phyloP scores from a whole-genome alignment of 2,329 filamentous ascomycete species.

The Aquanectria penicillioides region DNA sequence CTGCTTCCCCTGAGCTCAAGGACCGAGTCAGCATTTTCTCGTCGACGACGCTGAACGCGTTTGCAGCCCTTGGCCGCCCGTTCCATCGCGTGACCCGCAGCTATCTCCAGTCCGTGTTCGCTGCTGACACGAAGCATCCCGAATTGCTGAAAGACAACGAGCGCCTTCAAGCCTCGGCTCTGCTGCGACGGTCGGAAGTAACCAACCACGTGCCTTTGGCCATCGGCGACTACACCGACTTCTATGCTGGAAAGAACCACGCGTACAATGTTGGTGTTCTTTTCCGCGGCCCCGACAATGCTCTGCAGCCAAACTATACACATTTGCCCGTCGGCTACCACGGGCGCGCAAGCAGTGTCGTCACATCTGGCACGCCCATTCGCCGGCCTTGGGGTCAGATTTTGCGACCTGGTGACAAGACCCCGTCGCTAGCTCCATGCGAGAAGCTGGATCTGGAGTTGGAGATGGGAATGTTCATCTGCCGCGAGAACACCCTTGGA shows the following conservation, averaged over 20 bases:
- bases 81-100: conserved; percentile 76
- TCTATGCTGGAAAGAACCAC: conserved; percentile 83
- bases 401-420: conserved; percentile 57
- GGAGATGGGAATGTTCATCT: conserved; percentile 80
- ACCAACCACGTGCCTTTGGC: conserved; percentile 77
- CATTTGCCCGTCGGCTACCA: conserved; percentile 86
- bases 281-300: conserved; percentile 78
- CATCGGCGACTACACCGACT: conserved; percentile 87
- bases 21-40: conserved; percentile 41
- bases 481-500: conserved; percentile 73
- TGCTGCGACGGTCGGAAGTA: conserved; percentile 55
- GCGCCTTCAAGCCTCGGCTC: conserved; percentile 40
- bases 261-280: conserved; percentile 76
- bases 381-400: conserved; percentile 80
- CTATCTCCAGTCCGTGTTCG: conserved; percentile 71
- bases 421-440: conserved; percentile 66
- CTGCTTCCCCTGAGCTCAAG: conserved; percentile 35
- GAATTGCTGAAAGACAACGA: conserved; percentile 50
- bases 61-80: conserved; percentile 67
- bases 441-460: conserved; percentile 78
- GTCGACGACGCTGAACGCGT: conserved; percentile 44
- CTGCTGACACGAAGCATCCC: conserved; percentile 60
- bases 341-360: conserved; percentile 79
- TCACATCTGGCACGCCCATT: conserved; percentile 78
- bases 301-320: conserved; percentile 83